phyloP scores from a whole-genome alignment of 306 rosid genomes.

The Coriaria nepalensis region DNA sequence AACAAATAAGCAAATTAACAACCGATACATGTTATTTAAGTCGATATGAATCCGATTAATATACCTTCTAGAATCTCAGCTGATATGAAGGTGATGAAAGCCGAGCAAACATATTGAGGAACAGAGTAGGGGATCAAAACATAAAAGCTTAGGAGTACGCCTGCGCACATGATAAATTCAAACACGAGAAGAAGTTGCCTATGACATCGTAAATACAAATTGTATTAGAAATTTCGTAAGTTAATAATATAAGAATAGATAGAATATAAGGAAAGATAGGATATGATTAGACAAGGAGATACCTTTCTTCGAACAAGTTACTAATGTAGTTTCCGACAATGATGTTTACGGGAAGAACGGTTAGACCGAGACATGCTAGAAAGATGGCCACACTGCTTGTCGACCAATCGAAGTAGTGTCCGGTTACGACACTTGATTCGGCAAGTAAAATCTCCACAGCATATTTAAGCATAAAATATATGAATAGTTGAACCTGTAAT shows the following conservation, averaged over 20 bases:
- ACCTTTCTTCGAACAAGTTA: constrained; percentile 94
- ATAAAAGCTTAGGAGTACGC: constrained; percentile 65
- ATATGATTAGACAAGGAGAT: neutral
- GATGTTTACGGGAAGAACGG: constrained; percentile 85
- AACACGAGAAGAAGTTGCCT: constrained; percentile 76
- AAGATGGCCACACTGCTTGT: constrained; percentile 74
- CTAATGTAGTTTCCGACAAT: constrained; percentile 71
- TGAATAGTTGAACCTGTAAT: constrained; percentile 67
- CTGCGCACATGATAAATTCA: constrained; percentile 67
- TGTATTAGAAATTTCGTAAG: constrained; percentile 2
- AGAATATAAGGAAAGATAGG: neutral
- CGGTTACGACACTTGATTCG: constrained; percentile 79
- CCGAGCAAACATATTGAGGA: constrained; percentile 76
- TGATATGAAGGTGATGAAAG: constrained; percentile 64
- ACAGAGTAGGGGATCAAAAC: constrained; percentile 42
- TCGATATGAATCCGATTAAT: neutral
- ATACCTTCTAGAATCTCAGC: constrained; percentile 92
- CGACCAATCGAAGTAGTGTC: constrained; percentile 77
- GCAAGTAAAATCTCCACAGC: constrained; percentile 82
- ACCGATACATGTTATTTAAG: too few relatives aligned
- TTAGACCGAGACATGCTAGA: constrained; percentile 90
- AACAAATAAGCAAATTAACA: neutral
- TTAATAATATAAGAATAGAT: neutral
- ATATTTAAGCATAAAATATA: constrained; percentile 91
- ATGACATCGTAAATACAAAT: constrained; percentile 18